Base-by-base conservation (phyloP, 192 early-diverging fungal genomes). In the Linnemannia hyalina region DNA sequence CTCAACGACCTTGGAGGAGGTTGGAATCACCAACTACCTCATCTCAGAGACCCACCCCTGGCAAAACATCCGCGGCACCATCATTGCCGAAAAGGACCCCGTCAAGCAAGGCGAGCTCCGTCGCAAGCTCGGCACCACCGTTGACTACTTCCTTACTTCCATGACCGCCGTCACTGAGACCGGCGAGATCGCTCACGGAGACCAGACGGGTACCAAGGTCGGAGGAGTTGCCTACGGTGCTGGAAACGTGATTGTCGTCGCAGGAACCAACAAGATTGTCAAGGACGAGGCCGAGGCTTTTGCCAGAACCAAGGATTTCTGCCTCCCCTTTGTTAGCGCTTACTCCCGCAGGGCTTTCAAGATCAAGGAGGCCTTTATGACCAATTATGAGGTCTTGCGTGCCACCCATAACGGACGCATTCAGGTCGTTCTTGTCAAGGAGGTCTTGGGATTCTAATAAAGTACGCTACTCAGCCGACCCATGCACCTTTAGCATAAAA, bases 221-320 rank as follows among this genome's bases (percentile, higher is more conserved):
- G 75, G 76, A n/a, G 77, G 77, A 16, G 76, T 86, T 22, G 9
- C 70, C 10, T 79, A 29, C 55, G 77, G 77, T 54, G 77, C 77
- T 20, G 57, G 70, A 8, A 79, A 79, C 13, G 63, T 78, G 10
- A 54, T 87, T 26, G 68, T 87, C 16, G 77, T 87, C 18, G 54
- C 77, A 13, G 84, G 84, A 52, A 71, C 84, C 23, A 87, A 87
- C 73, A 87, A 87, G 74, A 87, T 87, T 46, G 84, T 87, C 38
- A 86, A 82, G 74, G 84, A 87, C n/a, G 57, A 75, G 60, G 74
- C 54, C 9, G 84, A 82, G n/a, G 84, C 84, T 1, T 63, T 22
- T 32, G 69, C 70, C 42, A 36, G 84, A 3, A 70, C 57, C 13
- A 55, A n/a, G 26, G 75, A 87, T 11, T 52, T 68, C 44, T 75